These are phyloP conservation scores for Asterochloris sp. DNA, from an alignment of 139 green algal genomes.

Conservation along the genomic window DNA sequence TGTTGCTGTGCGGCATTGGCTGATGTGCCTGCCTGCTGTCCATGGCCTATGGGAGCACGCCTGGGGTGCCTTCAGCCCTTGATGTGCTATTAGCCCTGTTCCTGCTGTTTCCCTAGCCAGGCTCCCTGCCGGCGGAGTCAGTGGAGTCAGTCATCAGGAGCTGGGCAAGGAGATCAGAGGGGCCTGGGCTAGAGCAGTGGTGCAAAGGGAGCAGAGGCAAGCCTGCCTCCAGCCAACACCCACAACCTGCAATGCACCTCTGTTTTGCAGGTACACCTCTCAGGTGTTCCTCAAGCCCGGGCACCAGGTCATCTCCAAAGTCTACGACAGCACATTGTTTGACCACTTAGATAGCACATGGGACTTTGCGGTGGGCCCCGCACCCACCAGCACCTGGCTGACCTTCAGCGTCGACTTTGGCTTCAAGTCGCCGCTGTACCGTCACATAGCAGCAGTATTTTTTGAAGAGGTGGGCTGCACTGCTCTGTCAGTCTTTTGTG, in stretches of 20 bases:
- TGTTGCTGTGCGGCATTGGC: no score
- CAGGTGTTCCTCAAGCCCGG: slow-evolving; percentile 59
- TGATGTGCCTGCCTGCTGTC: no score
- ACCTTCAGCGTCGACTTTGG: slow-evolving; percentile 85
- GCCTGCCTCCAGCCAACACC: not conserved
- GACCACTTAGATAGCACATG: slow-evolving; percentile 79
- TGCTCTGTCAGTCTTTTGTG: no score
- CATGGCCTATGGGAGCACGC: no score
- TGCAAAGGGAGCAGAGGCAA: not conserved
- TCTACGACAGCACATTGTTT: slow-evolving; percentile 75
- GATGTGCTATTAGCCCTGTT: not conserved
- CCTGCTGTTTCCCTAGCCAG: not conserved
- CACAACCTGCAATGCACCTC: not conserved
- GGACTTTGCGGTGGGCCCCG: slow-evolving; percentile 68
- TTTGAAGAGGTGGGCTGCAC: slow-evolving; percentile 51
- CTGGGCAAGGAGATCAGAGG: not conserved
- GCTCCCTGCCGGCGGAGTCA: not conserved
- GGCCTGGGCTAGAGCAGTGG: not conserved
- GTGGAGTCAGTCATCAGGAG: not conserved
- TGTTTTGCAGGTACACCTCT: slow-evolving; percentile 67
- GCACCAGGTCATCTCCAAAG: slow-evolving; percentile 44
- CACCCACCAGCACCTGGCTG: slow-evolving; percentile 62
- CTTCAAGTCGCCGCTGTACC: slow-evolving; percentile 83
- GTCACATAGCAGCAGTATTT: slow-evolving; percentile 60
- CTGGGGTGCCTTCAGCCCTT: not conserved